Percentiles rank a stretch among this genome's conserved stretches.
These are phyloP conservation scores for Xylaria sp. DNA, from an alignment of 2,329 filamentous ascomycete genomes.

Conservation along the genomic window DNA sequence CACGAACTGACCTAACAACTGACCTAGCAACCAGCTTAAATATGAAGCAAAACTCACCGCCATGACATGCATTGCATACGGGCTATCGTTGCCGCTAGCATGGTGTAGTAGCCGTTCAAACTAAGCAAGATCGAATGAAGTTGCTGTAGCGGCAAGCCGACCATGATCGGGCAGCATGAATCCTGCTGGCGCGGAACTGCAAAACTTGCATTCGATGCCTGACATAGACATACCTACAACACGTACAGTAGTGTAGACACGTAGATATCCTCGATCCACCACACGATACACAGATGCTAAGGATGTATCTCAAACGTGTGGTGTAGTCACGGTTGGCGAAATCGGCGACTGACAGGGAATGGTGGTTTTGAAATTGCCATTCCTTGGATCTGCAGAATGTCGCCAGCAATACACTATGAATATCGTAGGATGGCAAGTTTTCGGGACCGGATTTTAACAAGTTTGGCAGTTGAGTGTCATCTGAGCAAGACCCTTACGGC, in stretches of 20 bases:
- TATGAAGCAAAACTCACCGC: slow-evolving; percentile 36
- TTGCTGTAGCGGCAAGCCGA: slow-evolving; percentile 31
- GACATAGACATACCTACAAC: slow-evolving; percentile 26
- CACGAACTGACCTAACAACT: slow-evolving; percentile 25
- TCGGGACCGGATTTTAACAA: slow-evolving; percentile 19
- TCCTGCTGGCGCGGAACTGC: slow-evolving; percentile 23
- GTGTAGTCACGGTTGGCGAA: slow-evolving; percentile 26
- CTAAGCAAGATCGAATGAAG: slow-evolving; percentile 21
- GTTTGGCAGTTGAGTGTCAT: neutral
- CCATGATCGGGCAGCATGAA: slow-evolving; percentile 26
- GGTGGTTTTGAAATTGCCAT: neutral
- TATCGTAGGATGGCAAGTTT: slow-evolving; percentile 15
- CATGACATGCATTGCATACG: slow-evolving; percentile 35
- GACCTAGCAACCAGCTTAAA: slow-evolving; percentile 18
- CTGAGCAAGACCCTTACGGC: slow-evolving; percentile 30
- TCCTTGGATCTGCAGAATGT: slow-evolving; percentile 23
- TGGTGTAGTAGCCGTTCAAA: slow-evolving; percentile 18
- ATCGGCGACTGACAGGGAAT: slow-evolving; percentile 17
- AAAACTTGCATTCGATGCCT: slow-evolving; percentile 34
- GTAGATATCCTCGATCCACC: slow-evolving; percentile 25
- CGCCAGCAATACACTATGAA: slow-evolving; percentile 27
- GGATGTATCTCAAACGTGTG: slow-evolving; percentile 10
- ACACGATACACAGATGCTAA: slow-evolving; percentile 1
- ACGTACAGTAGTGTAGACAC: slow-evolving; percentile 27
- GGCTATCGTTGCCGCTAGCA: slow-evolving; percentile 24